Conservation (phyloP, 139 green algal species). For the Deuterostichococcus epilithicus region DNA sequence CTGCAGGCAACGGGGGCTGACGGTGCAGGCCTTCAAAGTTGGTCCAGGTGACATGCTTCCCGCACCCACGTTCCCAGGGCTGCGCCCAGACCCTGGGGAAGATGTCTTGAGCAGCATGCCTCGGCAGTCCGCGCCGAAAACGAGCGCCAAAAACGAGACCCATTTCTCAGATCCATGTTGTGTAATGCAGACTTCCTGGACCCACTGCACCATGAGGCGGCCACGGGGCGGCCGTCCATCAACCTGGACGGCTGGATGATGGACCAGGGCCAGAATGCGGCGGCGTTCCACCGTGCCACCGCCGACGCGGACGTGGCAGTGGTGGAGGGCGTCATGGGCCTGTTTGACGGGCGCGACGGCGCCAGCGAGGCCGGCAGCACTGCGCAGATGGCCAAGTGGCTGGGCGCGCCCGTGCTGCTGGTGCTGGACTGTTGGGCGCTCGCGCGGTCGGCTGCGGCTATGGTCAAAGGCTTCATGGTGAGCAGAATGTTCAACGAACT, state of each 20-base stretch:
- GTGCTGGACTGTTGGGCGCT: constrained; percentile 73
- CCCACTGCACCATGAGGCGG: constrained; percentile 59
- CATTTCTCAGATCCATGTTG: no score
- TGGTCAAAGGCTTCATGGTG: constrained; percentile 56
- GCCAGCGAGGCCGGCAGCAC: constrained; percentile 68
- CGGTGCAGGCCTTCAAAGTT: constrained; percentile 76
- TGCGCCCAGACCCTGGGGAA: not conserved
- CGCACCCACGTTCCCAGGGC: not conserved
- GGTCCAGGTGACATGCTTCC: constrained; percentile 66
- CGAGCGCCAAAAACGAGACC: no score
- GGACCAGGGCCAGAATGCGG: constrained; percentile 41
- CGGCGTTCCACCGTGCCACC: constrained; percentile 33
- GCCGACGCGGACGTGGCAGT: constrained; percentile 67
- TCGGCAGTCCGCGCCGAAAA: no score
- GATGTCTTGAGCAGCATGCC: no score
- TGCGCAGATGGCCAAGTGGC: constrained; percentile 76
- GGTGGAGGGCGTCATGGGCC: constrained; percentile 77
- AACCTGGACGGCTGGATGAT: constrained; percentile 89
- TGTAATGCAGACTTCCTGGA: constrained; percentile 66
- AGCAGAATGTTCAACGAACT: not conserved
- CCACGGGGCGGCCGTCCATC: constrained; percentile 61
- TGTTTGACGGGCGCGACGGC: constrained; percentile 74
- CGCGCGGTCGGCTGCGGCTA: constrained; percentile 52
- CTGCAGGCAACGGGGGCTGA: constrained; percentile 42
- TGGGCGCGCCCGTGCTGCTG: constrained; percentile 76